Conservation (phyloP, 2,329 filamentous ascomycete genomes). For the Zymoseptoria pseudotritici region DNA sequence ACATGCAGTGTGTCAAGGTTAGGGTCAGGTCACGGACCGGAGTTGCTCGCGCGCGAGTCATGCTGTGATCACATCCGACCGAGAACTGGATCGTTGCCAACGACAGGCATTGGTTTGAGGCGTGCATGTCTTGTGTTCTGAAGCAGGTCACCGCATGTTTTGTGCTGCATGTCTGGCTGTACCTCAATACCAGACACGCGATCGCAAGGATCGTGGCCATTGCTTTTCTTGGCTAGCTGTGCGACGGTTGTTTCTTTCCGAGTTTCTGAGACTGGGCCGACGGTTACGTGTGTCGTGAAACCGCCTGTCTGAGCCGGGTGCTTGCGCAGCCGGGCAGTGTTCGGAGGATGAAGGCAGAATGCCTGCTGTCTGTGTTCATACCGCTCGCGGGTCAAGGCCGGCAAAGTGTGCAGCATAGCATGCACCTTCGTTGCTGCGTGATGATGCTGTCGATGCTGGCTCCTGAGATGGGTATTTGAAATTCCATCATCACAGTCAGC, state of each 20-base stretch:
- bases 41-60: background rate
- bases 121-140: background rate
- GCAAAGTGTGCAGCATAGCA: background rate
- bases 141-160: background rate
- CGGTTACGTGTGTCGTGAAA: conserved; percentile 1
- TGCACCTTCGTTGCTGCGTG: background rate
- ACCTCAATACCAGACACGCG: background rate
- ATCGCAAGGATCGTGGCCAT: background rate
- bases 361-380: background rate
- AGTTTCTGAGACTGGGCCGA: background rate
- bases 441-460: background rate
- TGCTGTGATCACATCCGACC: background rate
- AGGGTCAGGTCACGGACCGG: background rate
- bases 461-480: background rate
- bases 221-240: background rate
- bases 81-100: background rate
- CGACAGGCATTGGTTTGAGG: background rate
- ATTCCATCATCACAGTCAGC: background rate
- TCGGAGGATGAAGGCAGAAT: conserved; percentile 1
- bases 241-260: background rate
- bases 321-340: background rate
- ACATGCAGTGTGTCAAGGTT: background rate
- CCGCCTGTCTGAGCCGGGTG: conserved; percentile 6
- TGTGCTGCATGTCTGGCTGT: background rate
- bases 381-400: background rate